Percentiles rank a stretch among this genome's conserved stretches.
Evolutionary conservation across 108 stramenopile species (phyloP).

Genomic region (Heterococcus sp.): DNA sequence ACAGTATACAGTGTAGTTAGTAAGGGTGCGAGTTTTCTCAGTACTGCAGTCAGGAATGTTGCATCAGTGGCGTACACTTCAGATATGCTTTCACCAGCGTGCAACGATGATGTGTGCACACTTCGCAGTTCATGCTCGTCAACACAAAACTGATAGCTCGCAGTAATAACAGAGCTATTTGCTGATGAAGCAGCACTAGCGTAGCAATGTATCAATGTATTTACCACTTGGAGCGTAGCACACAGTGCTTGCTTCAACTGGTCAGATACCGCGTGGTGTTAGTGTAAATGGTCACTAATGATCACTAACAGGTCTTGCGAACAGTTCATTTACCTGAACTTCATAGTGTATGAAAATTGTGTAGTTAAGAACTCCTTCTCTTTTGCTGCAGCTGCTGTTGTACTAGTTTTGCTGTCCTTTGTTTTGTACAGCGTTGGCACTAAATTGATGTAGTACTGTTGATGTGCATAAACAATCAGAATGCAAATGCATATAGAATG

Average conservation of each 20-base stretch:
- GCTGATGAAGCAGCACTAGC: too few species aligned
- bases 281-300: neutral
- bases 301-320: neutral
- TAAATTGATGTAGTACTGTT: slow-evolving; percentile 45
- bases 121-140: too few species aligned
- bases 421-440: slow-evolving; percentile 34
- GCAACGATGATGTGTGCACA: too few species aligned
- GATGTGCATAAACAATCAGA: neutral
- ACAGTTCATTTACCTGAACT: slow-evolving; percentile 13
- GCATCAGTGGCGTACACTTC: too few species aligned
- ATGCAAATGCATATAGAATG: neutral
- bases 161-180: too few species aligned
- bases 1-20: too few species aligned
- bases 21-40: neutral
- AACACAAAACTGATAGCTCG: neutral
- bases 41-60: neutral
- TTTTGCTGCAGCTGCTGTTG: too few species aligned
- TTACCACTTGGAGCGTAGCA: neutral
- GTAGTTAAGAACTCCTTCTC: neutral
- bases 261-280: neutral
- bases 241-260: neutral
- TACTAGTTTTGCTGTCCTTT: neutral
- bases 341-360: slow-evolving; percentile 32
- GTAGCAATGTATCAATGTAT: too few species aligned
- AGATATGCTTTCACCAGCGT: too few species aligned